Conservation (phyloP, 2,329 filamentous ascomycete species). For the Orbilia oligospora region DNA sequence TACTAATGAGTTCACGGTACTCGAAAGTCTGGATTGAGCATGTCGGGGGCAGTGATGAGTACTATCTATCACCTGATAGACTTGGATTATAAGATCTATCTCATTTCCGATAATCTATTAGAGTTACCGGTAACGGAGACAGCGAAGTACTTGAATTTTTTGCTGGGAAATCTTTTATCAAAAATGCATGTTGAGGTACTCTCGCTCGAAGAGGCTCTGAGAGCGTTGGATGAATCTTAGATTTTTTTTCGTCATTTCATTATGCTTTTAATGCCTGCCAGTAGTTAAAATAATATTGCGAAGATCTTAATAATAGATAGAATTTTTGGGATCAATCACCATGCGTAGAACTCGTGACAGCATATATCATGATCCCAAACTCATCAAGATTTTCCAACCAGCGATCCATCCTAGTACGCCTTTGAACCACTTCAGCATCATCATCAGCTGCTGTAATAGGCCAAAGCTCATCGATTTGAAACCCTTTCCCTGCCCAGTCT, state of each 20-base stretch:
- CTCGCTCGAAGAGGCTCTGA: neutral
- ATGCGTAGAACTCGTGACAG: constrained; percentile 70
- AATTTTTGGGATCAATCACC: constrained; percentile 62
- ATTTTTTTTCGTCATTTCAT: neutral
- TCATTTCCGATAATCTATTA: constrained; percentile 1
- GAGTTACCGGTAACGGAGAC: neutral
- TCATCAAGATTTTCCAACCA: constrained; percentile 72
- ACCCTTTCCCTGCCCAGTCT: neutral
- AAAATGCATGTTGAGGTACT: neutral
- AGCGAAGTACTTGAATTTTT: neutral
- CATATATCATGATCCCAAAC: constrained; percentile 72
- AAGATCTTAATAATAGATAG: neutral
- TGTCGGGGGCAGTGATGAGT: neutral
- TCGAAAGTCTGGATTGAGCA: neutral
- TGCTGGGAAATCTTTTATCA: neutral
- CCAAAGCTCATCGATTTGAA: neutral
- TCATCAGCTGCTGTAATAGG: constrained; percentile 62
- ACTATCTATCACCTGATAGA: neutral
- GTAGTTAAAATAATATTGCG: no score
- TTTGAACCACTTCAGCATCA: constrained; percentile 65
- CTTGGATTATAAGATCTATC: neutral
- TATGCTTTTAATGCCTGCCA: neutral
- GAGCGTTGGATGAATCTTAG: neutral
- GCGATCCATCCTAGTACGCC: constrained; percentile 68
- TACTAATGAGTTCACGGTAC: no score